Evolutionary conservation across 2,329 filamentous ascomycete species (phyloP).

Genomic region (Curvularia verruculosa): DNA sequence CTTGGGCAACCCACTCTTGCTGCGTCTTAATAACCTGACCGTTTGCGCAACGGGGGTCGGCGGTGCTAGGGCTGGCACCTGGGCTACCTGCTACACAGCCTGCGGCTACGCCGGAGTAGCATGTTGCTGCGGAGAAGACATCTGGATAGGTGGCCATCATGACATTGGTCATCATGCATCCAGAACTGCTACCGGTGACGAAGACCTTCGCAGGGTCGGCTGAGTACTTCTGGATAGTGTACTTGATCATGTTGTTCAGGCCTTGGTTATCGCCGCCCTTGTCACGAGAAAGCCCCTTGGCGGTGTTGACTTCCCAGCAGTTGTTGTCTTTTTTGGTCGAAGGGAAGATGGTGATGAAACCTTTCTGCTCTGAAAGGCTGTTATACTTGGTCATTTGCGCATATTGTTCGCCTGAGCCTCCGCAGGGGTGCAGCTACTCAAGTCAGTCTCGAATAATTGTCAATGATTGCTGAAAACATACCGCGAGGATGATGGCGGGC

Average conservation of each 20-base stretch:
- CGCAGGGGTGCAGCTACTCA: slow-evolving; percentile 35
- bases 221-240: slow-evolving; percentile 58
- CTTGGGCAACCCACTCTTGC: slow-evolving; percentile 42
- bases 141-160: slow-evolving; percentile 39
- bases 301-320: slow-evolving; percentile 67
- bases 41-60: slow-evolving; percentile 31
- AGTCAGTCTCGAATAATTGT: background rate
- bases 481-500: slow-evolving; percentile 61
- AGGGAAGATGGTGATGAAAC: slow-evolving; percentile 66
- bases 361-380: slow-evolving; percentile 58
- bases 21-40: slow-evolving; percentile 25
- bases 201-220: slow-evolving; percentile 59
- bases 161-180: slow-evolving; percentile 45
- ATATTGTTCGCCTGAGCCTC: slow-evolving; percentile 48
- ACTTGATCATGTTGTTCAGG: slow-evolving; percentile 65
- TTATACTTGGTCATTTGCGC: slow-evolving; percentile 23
- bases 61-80: slow-evolving; percentile 23
- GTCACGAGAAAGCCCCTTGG: slow-evolving; percentile 60
- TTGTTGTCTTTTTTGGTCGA: slow-evolving; percentile 55
- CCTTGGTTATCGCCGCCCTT: slow-evolving; percentile 62
- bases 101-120: slow-evolving; percentile 37
- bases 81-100: slow-evolving; percentile 53
- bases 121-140: slow-evolving; percentile 32
- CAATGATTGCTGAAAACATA: slow-evolving; percentile 49
- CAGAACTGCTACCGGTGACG: slow-evolving; percentile 34